Conservation (phyloP, 2,329 filamentous ascomycete species). For the Fusarium sp. region DNA sequence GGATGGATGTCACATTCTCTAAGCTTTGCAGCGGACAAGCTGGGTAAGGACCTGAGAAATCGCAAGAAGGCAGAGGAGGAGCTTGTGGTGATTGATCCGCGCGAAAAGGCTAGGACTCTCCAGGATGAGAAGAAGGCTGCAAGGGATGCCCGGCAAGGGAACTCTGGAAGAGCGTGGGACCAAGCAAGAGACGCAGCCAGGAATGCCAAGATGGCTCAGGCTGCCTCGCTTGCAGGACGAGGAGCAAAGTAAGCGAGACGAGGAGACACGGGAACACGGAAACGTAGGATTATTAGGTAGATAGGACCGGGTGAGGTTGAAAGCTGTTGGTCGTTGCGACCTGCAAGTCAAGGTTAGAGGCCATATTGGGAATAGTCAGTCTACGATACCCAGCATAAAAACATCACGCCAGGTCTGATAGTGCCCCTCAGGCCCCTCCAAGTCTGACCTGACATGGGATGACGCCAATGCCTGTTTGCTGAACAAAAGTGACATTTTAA, state of each 20-base stretch:
- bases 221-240: slow-evolving; percentile 67
- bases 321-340: slow-evolving; percentile 8
- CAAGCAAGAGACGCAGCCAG: slow-evolving; percentile 60
- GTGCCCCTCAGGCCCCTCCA: slow-evolving; percentile 30
- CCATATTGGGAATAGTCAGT: slow-evolving; percentile 38
- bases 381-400: slow-evolving; percentile 39
- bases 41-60: slow-evolving; percentile 93
- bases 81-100: slow-evolving; percentile 90
- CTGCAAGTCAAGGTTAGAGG: slow-evolving; percentile 10
- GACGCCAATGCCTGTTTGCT: slow-evolving; percentile 29
- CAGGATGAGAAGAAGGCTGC: slow-evolving; percentile 73
- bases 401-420: slow-evolving; percentile 24
- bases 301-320: slow-evolving; percentile 14
- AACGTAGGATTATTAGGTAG: slow-evolving; percentile 16
- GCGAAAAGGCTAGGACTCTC: slow-evolving; percentile 82
- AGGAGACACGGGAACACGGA: slow-evolving; percentile 69
- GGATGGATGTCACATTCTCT: slow-evolving; percentile 91
- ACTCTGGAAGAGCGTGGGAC: slow-evolving; percentile 71
- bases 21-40: slow-evolving; percentile 87
- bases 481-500: slow-evolving; percentile 37
- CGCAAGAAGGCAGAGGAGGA: slow-evolving; percentile 93
- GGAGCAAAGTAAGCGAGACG: slow-evolving; percentile 66
- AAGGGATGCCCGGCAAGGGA: slow-evolving; percentile 66
- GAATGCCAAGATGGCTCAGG: slow-evolving; percentile 68
- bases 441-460: slow-evolving; percentile 17